A percentile compares a stretch with the other conserved stretches of the same genome.
Evolutionary conservation across 2,329 filamentous ascomycete genomes (phyloP).

Genomic region (Reticulascus tulasneorum): DNA sequence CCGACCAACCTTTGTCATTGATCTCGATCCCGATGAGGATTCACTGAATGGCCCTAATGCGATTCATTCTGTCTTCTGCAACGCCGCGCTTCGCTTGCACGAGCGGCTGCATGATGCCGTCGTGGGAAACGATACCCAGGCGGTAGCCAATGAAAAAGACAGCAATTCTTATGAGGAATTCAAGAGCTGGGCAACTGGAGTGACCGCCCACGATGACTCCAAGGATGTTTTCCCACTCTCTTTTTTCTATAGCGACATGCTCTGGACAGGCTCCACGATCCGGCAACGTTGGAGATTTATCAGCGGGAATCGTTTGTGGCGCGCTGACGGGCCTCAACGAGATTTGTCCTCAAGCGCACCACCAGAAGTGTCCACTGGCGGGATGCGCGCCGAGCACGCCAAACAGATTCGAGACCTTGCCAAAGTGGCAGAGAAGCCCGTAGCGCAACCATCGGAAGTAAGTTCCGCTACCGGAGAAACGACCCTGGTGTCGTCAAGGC

Average conservation of each 20-base stretch:
- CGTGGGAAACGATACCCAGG: conserved; percentile 8
- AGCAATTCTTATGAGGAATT: conserved; percentile 29
- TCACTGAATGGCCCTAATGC: conserved; percentile 11
- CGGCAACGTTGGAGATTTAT: conserved; percentile 34
- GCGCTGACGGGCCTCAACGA: conserved; percentile 15
- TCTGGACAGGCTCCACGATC: conserved; percentile 35
- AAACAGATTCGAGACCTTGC: no score
- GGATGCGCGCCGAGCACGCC: conserved; percentile 9
- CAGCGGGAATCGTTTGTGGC: conserved; percentile 33
- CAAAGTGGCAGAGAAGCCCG: no score
- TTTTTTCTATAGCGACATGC: conserved; percentile 27
- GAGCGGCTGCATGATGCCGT: conserved; percentile 28
- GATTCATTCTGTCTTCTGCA: conserved; percentile 32
- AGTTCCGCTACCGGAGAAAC: conserved; percentile 3
- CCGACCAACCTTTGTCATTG: conserved; percentile 32
- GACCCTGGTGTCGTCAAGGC: conserved; percentile 7
- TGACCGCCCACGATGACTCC: conserved; percentile 38
- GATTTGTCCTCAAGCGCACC: conserved; percentile 21
- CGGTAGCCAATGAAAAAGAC: background rate
- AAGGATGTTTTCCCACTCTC: conserved; percentile 40
- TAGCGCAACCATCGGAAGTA: no score
- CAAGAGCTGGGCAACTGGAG: conserved; percentile 34
- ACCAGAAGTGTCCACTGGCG: conserved; percentile 17
- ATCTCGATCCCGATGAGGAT: conserved; percentile 31
- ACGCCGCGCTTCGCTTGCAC: conserved; percentile 27